Evolutionary conservation across 352 stramenopile species (phyloP), one percentile per base, ranked within the genome.

Genomic region (Blastocystis sp.): DNA sequence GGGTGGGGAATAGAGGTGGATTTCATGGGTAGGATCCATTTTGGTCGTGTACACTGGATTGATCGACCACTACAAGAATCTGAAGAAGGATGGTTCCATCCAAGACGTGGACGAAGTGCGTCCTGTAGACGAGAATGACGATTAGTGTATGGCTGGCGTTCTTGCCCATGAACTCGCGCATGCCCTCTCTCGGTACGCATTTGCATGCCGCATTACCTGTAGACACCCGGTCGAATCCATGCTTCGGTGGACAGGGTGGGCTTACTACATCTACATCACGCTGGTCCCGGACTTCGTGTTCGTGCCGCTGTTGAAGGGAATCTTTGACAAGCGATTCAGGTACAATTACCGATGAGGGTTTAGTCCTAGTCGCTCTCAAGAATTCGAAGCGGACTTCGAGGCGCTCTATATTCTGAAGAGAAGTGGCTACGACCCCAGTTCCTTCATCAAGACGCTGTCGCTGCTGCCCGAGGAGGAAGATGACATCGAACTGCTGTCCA

Each of bases 81-180:
- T 77, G 41, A 28, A 61, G 43, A 38, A 77, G 41, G 28, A n/a
- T 7, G 21, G 53, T 23, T n/a, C 21, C 9, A 60, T 77, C 21
- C 2, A 59, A 10, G 28, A 60, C 66, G 4, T 56, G n/a, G 66
- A 56, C 21, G 66, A 60, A 34, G 34, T 77, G 28, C 5, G 9
- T 28, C 0, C 2, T 59, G 10, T 19, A 1, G 45, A 61, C 5
- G 0, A 28, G 1, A 17, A 2, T 77, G 21, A 59, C 53, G 14
- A 56, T 4, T 77, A 77, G 66, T 77, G 66, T 38, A 77, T 77
- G 28, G 66, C 66, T 14, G 66, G 66, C 60, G 43, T 59, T 77
- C 45, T 77, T 28, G 66, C 66, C 38, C 66, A 77, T 77, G 66
- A 77, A 61, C 43, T 77, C 17, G 56, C 66, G 1, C 66, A 77